Conservation (phyloP, 2,329 filamentous ascomycete genomes). For the Aspergillus sp. region DNA sequence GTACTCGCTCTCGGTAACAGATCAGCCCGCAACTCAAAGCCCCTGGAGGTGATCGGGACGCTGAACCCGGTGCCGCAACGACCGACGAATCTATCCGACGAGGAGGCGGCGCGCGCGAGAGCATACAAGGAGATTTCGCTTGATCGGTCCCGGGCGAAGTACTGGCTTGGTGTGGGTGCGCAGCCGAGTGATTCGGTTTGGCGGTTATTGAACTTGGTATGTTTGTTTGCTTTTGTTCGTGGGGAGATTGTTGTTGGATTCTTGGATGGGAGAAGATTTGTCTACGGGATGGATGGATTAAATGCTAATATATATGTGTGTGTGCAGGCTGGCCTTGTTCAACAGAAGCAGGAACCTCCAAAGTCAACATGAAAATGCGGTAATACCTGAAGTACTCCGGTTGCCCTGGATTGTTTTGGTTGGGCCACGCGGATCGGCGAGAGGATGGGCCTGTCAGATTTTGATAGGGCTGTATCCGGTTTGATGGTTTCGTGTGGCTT, state of each 20-base stretch:
- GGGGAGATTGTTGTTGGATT: background rate
- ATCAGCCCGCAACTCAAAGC: slow-evolving; percentile 81
- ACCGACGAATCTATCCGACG: slow-evolving; percentile 49
- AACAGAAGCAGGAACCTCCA: slow-evolving; percentile 25
- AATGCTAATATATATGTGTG: background rate
- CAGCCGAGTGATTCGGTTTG: slow-evolving; percentile 90
- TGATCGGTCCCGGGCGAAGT: slow-evolving; percentile 76
- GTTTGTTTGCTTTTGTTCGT: slow-evolving; percentile 16
- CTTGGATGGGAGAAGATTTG: background rate
- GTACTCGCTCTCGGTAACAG: slow-evolving; percentile 45
- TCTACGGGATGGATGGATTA: background rate
- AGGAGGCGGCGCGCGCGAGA: slow-evolving; percentile 54
- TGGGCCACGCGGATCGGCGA: too few species aligned
- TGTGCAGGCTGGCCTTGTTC: slow-evolving; percentile 35
- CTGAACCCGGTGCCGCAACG: slow-evolving; percentile 61
- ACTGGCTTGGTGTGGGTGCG: slow-evolving; percentile 96
- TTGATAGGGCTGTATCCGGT: background rate
- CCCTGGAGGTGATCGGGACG: slow-evolving; percentile 84
- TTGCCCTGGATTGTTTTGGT: too few species aligned
- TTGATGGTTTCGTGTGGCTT: background rate
- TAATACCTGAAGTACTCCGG: background rate
- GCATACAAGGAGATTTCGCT: slow-evolving; percentile 90
- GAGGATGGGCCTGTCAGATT: background rate
- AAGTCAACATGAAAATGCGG: slow-evolving; percentile 12
- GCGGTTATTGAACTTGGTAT: slow-evolving; percentile 79